Percentiles rank a stretch among this genome's conserved stretches.
These are phyloP conservation scores for Xylaria sp. DNA, from an alignment of 2,329 filamentous ascomycete species.

Conservation along the genomic window DNA sequence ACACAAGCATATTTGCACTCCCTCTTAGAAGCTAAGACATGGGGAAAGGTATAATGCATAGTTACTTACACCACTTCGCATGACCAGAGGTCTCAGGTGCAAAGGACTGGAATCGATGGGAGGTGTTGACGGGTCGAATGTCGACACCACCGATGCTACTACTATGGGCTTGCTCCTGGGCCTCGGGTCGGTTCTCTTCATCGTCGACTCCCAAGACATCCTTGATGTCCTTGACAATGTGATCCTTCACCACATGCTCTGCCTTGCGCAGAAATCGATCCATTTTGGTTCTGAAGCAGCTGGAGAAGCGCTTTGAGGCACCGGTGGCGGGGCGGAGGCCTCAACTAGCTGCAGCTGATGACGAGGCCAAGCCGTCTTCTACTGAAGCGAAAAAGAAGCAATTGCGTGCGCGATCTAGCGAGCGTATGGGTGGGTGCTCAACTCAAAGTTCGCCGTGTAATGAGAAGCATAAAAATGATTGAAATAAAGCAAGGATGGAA, in stretches of 20 bases:
- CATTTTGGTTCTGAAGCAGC: conserved; percentile 47
- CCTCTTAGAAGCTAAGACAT: neutral
- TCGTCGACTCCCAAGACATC: conserved; percentile 55
- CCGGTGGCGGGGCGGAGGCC: conserved; percentile 2
- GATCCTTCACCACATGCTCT: conserved; percentile 51
- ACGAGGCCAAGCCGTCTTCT: neutral
- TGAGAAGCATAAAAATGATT: neutral
- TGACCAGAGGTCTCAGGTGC: conserved; percentile 78
- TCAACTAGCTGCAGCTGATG: neutral
- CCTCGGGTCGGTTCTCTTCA: conserved; percentile 39
- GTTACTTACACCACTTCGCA: conserved; percentile 75
- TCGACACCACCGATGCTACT: conserved; percentile 6
- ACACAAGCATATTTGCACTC: neutral
- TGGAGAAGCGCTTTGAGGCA: neutral
- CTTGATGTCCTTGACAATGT: conserved; percentile 46
- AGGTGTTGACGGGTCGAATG: conserved; percentile 53
- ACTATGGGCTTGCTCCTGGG: conserved; percentile 24
- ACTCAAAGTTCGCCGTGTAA: neutral
- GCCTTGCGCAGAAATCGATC: conserved; percentile 58
- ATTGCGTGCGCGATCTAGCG: neutral
- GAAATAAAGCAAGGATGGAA: neutral
- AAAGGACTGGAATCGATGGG: conserved; percentile 74
- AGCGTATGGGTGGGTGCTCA: neutral
- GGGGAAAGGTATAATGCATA: neutral
- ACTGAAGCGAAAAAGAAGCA: neutral